phyloP scores from a whole-genome alignment of 164 flowering plant species.

The Dillenia suffruticosa region DNA sequence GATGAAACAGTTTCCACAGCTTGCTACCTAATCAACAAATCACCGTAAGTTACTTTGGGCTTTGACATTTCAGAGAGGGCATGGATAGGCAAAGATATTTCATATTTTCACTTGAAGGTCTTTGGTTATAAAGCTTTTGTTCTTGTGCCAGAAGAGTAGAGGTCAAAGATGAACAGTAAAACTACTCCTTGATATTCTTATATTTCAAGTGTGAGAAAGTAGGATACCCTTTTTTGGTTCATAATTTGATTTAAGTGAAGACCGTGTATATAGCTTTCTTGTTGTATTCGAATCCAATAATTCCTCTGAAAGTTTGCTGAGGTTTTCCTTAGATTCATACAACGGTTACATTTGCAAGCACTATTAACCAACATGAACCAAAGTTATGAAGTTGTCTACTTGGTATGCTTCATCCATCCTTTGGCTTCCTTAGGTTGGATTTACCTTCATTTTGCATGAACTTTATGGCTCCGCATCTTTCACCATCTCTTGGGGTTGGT shows the following conservation, averaged over 20 bases:
- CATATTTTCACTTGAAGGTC: too few relatives aligned
- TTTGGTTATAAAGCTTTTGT: too few relatives aligned
- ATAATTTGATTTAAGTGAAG: background rate
- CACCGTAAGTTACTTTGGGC: too few relatives aligned
- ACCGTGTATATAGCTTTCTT: background rate
- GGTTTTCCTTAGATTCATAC: conserved; percentile 65
- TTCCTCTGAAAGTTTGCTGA: conserved; percentile 50
- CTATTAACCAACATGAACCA: conserved; percentile 25
- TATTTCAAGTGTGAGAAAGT: too few relatives aligned
- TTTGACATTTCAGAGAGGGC: too few relatives aligned
- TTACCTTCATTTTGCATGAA: background rate
- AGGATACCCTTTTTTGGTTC: background rate
- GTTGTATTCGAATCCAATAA: conserved; percentile 4
- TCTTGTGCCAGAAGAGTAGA: too few relatives aligned
- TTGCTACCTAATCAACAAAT: too few relatives aligned
- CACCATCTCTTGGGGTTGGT: too few relatives aligned
- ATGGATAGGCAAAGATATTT: too few relatives aligned
- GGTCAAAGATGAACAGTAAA: too few relatives aligned
- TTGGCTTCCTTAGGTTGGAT: conserved; percentile 26
- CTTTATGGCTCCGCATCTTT: background rate
- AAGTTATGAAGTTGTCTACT: conserved; percentile 17
- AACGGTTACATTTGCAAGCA: conserved; percentile 24
- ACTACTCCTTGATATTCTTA: too few relatives aligned
- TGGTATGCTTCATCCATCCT: conserved; percentile 2
- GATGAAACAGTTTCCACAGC: too few relatives aligned